These are phyloP conservation scores for Salix suchowensis DNA, from an alignment of 345 rosid species.

Conservation along the genomic window DNA sequence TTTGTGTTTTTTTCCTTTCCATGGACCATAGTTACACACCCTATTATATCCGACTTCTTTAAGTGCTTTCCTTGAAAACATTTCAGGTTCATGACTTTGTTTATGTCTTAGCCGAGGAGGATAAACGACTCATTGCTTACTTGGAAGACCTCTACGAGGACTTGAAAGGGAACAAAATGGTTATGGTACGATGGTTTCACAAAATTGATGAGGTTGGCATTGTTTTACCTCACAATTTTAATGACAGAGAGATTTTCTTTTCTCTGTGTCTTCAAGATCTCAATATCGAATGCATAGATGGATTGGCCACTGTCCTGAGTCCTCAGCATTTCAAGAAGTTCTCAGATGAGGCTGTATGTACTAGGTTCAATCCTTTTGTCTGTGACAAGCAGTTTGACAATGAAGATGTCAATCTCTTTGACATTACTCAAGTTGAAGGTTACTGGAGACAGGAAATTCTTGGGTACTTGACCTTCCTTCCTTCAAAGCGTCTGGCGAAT, in stretches of 20 bases:
- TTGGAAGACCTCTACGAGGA: conserved; percentile 82
- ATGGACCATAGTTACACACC: background rate
- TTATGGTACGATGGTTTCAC: conserved; percentile 87
- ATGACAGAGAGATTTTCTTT: conserved; percentile 77
- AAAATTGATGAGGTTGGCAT: conserved; percentile 81
- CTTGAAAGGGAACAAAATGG: conserved; percentile 64
- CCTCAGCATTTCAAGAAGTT: conserved; percentile 61
- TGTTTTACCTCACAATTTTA: conserved; percentile 48
- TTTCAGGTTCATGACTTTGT: conserved; percentile 69
- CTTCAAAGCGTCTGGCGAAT: conserved; percentile 19
- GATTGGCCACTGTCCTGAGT: conserved; percentile 73
- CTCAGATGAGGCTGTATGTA: conserved; percentile 27
- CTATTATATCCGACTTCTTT: background rate
- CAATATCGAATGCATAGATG: conserved; percentile 82
- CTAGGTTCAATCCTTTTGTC: conserved; percentile 43
- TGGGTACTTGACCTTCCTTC: conserved; percentile 30
- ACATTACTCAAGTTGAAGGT: conserved; percentile 61
- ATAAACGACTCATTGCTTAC: conserved; percentile 67
- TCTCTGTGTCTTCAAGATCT: conserved; percentile 88
- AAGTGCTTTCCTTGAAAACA: conserved; percentile 3
- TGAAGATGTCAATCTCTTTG: conserved; percentile 56
- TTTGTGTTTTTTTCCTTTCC: background rate
- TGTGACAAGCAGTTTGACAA: conserved; percentile 57
- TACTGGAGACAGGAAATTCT: conserved; percentile 73
- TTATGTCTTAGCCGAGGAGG: conserved; percentile 69